phyloP scores from a whole-genome alignment of 768 basidiomycete species.

The Pisolithus tinctorius region DNA sequence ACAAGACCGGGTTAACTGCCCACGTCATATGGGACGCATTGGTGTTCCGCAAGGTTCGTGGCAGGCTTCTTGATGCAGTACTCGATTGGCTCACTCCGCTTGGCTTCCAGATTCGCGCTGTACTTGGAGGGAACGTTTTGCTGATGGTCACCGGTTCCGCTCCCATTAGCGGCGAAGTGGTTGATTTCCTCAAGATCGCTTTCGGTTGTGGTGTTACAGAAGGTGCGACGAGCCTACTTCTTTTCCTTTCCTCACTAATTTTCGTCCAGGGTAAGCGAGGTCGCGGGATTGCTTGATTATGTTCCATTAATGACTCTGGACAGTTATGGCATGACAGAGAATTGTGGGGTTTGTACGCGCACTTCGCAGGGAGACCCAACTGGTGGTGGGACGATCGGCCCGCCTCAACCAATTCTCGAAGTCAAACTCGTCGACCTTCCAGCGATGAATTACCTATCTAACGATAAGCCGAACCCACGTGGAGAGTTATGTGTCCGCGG shows the following conservation, averaged over 20 bases:
- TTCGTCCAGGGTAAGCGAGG: constrained; percentile 37
- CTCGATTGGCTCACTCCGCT: neutral
- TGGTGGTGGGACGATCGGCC: constrained; percentile 76
- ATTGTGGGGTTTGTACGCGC: constrained; percentile 55
- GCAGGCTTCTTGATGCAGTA: neutral
- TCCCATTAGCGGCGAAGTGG: constrained; percentile 77
- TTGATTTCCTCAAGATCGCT: constrained; percentile 87
- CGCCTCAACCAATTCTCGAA: constrained; percentile 68
- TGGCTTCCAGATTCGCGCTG: constrained; percentile 57
- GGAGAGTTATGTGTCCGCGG: constrained; percentile 83
- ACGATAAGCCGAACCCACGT: constrained; percentile 84
- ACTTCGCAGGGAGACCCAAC: constrained; percentile 52
- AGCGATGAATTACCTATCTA: constrained; percentile 77
- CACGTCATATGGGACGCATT: constrained; percentile 86
- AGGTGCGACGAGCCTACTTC: constrained; percentile 38
- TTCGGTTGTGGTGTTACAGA: constrained; percentile 69
- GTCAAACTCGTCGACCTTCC: constrained; percentile 89
- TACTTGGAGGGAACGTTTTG: constrained; percentile 73
- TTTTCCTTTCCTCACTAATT: neutral
- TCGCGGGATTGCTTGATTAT: constrained; percentile 4
- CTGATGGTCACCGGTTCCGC: constrained; percentile 79
- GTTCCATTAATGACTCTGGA: neutral
- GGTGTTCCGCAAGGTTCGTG: constrained; percentile 82
- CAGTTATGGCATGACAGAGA: constrained; percentile 90
- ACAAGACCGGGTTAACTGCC: constrained; percentile 58